Conservation (phyloP, 2,329 filamentous ascomycete genomes). For the Penicillium sp. region DNA sequence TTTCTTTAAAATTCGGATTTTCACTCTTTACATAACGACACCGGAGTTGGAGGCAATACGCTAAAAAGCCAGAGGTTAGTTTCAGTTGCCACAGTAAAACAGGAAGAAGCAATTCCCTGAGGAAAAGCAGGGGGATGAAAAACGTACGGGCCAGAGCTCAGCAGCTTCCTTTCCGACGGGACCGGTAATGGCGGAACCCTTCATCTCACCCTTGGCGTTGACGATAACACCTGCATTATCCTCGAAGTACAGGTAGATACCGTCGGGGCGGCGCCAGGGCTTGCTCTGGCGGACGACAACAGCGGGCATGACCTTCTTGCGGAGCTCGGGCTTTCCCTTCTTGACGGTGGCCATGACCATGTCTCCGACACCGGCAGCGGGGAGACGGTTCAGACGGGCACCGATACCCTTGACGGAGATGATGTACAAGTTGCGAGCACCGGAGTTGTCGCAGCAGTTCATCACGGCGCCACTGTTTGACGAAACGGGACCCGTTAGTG, state of each 20-base stretch:
- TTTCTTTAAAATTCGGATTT: slow-evolving; percentile 28
- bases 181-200: slow-evolving; percentile 98
- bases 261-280: slow-evolving; percentile 98
- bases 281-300: slow-evolving; percentile 99
- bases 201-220: slow-evolving; percentile 99
- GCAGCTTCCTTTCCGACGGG: slow-evolving; percentile 99
- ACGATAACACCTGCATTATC: slow-evolving; percentile 99
- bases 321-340: slow-evolving; percentile 99
- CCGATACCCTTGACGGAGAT: slow-evolving; percentile 99
- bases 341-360: slow-evolving; percentile 99
- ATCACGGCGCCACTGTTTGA: slow-evolving; percentile 85
- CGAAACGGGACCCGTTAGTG: slow-evolving; percentile 20
- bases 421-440: slow-evolving; percentile 98
- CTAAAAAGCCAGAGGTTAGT: slow-evolving; percentile 48
- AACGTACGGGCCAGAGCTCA: slow-evolving; percentile 94
- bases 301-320: slow-evolving; percentile 99
- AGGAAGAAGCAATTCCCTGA: background rate
- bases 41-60: slow-evolving; percentile 99
- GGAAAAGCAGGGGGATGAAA: background rate
- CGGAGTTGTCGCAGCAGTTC: slow-evolving; percentile 99
- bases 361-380: slow-evolving; percentile 95
- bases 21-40: slow-evolving; percentile 90
- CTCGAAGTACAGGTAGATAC: slow-evolving; percentile 99
- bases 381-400: slow-evolving; percentile 94
- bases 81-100: background rate